Percentiles rank a stretch among this genome's conserved stretches.
Evolutionary conservation across 202 grass and related monocot genomes (phyloP).

Genomic region (Eragrostis tef): DNA sequence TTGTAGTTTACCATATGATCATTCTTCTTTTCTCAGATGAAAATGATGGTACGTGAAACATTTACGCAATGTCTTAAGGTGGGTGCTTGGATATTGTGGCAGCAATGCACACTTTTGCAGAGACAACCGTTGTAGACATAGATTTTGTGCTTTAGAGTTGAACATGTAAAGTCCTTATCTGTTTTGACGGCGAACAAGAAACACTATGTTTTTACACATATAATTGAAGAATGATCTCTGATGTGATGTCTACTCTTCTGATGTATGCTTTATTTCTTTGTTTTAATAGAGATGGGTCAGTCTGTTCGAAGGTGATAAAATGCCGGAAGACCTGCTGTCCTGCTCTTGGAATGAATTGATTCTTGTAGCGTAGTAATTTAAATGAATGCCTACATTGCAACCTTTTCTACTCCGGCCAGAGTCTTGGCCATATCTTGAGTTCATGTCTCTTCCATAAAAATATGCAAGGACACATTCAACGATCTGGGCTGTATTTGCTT

Average conservation of each 20-base stretch:
- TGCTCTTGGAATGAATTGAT: constrained; percentile 49
- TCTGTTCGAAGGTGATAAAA: constrained; percentile 83
- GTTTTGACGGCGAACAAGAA: not conserved
- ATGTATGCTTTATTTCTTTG: constrained; percentile 79
- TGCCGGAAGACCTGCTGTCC: constrained; percentile 55
- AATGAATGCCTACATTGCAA: constrained; percentile 2
- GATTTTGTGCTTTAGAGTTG: constrained; percentile 38
- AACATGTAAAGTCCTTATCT: constrained; percentile 46
- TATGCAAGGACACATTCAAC: not conserved
- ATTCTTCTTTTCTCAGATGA: constrained; percentile 91
- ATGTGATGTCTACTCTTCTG: constrained; percentile 51
- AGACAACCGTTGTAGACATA: constrained; percentile 15
- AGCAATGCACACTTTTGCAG: constrained; percentile 30
- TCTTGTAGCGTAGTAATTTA: constrained; percentile 61
- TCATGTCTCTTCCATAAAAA: constrained; percentile 39
- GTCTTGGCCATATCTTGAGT: not conserved
- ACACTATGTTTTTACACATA: constrained; percentile 39
- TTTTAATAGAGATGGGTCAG: constrained; percentile 88
- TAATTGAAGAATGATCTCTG: constrained; percentile 44
- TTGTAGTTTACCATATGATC: constrained; percentile 62
- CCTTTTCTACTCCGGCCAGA: constrained; percentile 5
- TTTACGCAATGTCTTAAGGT: constrained; percentile 72
- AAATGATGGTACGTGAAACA: constrained; percentile 95
- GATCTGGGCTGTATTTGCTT: not conserved
- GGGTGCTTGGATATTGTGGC: constrained; percentile 51